Base-by-base conservation (phyloP, 2,329 filamentous ascomycete species). In the Pezicula neosporulosa region DNA sequence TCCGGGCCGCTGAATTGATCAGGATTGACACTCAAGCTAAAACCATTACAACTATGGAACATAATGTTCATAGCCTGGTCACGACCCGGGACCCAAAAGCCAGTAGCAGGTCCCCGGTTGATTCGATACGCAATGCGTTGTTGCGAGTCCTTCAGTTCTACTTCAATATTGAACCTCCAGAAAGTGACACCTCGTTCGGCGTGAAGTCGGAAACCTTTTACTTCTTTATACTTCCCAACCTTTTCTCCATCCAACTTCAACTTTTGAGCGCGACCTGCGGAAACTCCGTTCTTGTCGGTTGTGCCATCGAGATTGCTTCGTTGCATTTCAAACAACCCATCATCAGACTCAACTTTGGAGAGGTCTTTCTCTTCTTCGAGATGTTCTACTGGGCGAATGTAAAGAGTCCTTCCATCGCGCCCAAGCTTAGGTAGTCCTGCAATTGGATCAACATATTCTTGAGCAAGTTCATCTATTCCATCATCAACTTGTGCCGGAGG, bases 41-140 rank as follows among this genome's bases (percentile, higher is more conserved):
- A 99, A 2, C 95, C 94, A 67, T 99, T 99, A 74, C 94, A 96
- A 67, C 89, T 96, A 73, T 97, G 83, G 72, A 97, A 99, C 91
- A 97, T 96, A 67, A 97, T 89, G 72, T 97, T 97, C 94, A 99
- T 99, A 2, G 88, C 82, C 67, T 96, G 80, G 15, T 84, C 87
- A 46, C 78, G 81, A 30, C 87, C 87, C 5, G 95, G 94, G 1
- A 99, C 90, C 93, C 94, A 99, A 68, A 99, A 99, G 1, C 87
- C 90, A 48, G 89, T 85, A 2, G 90, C 83, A 6, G 93, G 92
- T 0, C 94, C 93, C 44, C 86, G 81, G 65, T 99, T 99, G 73
- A 99, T 96, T 49, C 92, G 89, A 70, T 99, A 99, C 0, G 92
- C 93, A 57, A 99, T 88, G 37, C 93, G 86, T 62, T 92, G 83